Evolutionary conservation across 169 alveolate genomes (phyloP).

Genomic region (Plasmodium coatneyi): DNA sequence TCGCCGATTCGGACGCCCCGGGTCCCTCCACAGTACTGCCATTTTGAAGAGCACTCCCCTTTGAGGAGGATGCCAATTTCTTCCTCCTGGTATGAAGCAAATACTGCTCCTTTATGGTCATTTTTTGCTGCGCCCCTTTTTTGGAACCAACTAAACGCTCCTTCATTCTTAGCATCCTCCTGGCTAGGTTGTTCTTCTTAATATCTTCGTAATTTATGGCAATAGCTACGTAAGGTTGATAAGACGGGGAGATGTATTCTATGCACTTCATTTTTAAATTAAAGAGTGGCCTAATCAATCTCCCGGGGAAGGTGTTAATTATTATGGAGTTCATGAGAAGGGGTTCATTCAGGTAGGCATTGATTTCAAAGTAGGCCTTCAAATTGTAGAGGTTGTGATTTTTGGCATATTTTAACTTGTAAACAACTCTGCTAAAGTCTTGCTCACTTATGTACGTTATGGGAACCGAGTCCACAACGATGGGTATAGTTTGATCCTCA

Average conservation of each 20-base stretch:
- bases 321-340: constrained; percentile 90
- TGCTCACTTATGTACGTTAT: constrained; percentile 79
- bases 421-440: constrained; percentile 82
- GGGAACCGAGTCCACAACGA: constrained; percentile 74
- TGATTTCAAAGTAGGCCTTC: constrained; percentile 64
- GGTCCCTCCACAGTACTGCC: background rate
- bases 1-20: background rate
- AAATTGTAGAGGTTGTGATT: constrained; percentile 56
- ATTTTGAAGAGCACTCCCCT: background rate
- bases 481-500: constrained; percentile 68
- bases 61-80: background rate
- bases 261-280: constrained; percentile 89
- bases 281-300: constrained; percentile 97
- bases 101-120: constrained; percentile 54
- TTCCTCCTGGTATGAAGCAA: constrained; percentile 6
- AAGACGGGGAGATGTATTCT: constrained; percentile 98
- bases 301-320: constrained; percentile 95
- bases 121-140: constrained; percentile 2
- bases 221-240: constrained; percentile 95
- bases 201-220: constrained; percentile 86
- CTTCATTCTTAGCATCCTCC: constrained; percentile 44
- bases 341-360: constrained; percentile 56
- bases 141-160: constrained; percentile 4
- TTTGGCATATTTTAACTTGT: constrained; percentile 70
- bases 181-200: constrained; percentile 35